Evolutionary conservation across 2,329 filamentous ascomycete genomes (phyloP).

Genomic region (Capronia americana): DNA sequence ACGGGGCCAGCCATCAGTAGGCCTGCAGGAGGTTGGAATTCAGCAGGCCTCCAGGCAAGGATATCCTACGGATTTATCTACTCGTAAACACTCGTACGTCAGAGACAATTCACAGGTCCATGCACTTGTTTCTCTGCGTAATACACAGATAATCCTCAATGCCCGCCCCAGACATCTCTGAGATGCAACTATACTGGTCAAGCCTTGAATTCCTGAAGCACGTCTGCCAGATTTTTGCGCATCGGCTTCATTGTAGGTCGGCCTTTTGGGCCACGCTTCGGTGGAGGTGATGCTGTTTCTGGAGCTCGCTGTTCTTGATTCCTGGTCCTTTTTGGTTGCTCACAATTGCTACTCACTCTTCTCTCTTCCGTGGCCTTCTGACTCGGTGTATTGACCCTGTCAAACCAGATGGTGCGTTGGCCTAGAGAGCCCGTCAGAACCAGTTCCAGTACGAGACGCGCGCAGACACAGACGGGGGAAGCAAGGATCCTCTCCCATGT

Average conservation of each 20-base stretch:
- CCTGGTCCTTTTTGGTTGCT: constrained; percentile 28
- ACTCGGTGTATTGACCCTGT: constrained; percentile 29
- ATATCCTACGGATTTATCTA: background rate
- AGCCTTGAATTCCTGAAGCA: constrained; percentile 28
- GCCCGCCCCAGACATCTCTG: background rate
- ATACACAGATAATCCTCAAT: background rate
- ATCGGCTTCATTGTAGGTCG: constrained; percentile 18
- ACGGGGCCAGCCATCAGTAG: background rate
- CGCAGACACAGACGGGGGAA: background rate
- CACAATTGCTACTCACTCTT: constrained; percentile 11
- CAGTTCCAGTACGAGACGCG: background rate
- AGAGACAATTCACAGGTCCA: background rate
- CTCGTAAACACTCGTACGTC: background rate
- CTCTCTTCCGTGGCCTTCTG: constrained; percentile 5
- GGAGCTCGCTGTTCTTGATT: constrained; percentile 22
- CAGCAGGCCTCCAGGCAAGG: background rate
- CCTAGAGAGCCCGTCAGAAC: background rate
- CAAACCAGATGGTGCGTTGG: constrained; percentile 39
- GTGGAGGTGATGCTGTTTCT: constrained; percentile 28
- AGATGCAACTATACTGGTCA: background rate
- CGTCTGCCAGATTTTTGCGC: constrained; percentile 21
- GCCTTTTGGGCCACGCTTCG: constrained; percentile 24
- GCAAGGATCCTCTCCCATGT: background rate
- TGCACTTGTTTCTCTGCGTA: background rate
- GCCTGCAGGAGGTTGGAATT: too few relatives aligned